Percentiles rank a stretch among this genome's conserved stretches.
Conservation (phyloP, 2,329 filamentous ascomycete species). For the Fusarium sp. region DNA sequence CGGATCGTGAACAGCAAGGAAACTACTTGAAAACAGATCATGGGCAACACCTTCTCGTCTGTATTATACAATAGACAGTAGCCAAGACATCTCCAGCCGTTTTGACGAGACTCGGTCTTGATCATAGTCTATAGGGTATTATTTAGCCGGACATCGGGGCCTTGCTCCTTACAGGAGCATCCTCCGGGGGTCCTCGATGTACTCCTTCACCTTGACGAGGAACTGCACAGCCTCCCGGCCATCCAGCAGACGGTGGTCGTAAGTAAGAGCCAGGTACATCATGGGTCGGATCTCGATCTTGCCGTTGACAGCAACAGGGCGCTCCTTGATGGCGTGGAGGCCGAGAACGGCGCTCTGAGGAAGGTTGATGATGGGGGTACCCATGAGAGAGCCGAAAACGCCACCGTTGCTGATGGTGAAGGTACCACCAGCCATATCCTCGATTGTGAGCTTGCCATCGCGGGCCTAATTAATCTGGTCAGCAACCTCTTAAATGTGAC, state of each 20-base stretch:
- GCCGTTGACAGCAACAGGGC: slow-evolving; percentile 86
- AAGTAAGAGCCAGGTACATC: slow-evolving; percentile 99
- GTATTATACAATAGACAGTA: slow-evolving; percentile 28
- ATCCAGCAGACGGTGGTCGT: slow-evolving; percentile 95
- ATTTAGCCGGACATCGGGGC: slow-evolving; percentile 7
- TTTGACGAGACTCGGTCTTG: slow-evolving; percentile 7
- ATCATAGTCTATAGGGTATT: slow-evolving; percentile 31
- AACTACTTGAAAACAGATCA: not conserved
- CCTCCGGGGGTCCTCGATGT: slow-evolving; percentile 90
- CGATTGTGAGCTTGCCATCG: slow-evolving; percentile 95
- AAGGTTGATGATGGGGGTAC: slow-evolving; percentile 97
- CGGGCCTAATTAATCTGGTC: slow-evolving; percentile 65
- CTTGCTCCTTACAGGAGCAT: slow-evolving; percentile 72
- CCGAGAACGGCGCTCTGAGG: slow-evolving; percentile 92
- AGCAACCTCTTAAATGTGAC: not conserved
- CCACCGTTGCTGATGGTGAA: slow-evolving; percentile 98
- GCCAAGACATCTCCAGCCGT: slow-evolving; percentile 1
- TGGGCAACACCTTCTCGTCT: not conserved
- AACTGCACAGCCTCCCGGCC: slow-evolving; percentile 96
- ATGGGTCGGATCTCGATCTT: slow-evolving; percentile 97
- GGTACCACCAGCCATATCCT: slow-evolving; percentile 98
- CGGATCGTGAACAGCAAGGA: not conserved
- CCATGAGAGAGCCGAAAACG: slow-evolving; percentile 96
- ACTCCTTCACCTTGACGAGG: slow-evolving; percentile 96
- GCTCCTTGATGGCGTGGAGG: slow-evolving; percentile 96